These are phyloP conservation scores for Claviceps africana DNA, from an alignment of 2,329 filamentous ascomycete species.

Conservation along the genomic window DNA sequence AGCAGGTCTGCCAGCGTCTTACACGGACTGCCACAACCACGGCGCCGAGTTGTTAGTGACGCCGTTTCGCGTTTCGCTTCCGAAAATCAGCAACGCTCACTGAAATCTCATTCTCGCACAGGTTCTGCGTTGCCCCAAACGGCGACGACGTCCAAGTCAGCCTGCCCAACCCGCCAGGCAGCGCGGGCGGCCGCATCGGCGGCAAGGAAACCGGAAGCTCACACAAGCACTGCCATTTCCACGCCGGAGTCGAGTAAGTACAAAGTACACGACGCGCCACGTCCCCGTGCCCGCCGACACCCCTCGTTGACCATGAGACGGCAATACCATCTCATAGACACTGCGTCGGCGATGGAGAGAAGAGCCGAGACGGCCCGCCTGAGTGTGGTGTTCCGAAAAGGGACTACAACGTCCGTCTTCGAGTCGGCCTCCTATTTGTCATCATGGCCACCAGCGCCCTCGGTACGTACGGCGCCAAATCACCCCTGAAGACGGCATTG, in stretches of 20 bases:
- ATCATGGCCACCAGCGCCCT: slow-evolving; percentile 54
- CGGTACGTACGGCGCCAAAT: slow-evolving; percentile 24
- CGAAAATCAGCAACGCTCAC: no score
- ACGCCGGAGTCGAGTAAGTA: slow-evolving; percentile 58
- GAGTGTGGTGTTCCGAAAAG: slow-evolving; percentile 31
- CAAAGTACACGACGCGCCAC: slow-evolving; percentile 15
- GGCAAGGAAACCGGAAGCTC: slow-evolving; percentile 4
- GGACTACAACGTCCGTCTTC: slow-evolving; percentile 53
- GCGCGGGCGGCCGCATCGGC: slow-evolving; percentile 8
- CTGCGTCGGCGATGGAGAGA: slow-evolving; percentile 37
- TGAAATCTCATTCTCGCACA: no score
- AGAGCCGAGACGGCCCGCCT: slow-evolving; percentile 10
- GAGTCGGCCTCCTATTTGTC: slow-evolving; percentile 59
- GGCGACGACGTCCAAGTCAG: slow-evolving; percentile 48
- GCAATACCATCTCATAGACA: slow-evolving; percentile 25
- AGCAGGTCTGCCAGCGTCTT: slow-evolving; percentile 41
- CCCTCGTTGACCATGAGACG: not conserved
- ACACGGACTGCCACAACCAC: slow-evolving; percentile 52
- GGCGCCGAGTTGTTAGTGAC: slow-evolving; percentile 35
- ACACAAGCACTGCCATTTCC: slow-evolving; percentile 39
- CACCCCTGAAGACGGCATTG: no score
- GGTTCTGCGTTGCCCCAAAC: slow-evolving; percentile 46
- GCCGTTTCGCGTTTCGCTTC: not conserved
- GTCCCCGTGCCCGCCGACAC: not conserved
- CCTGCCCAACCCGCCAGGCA: slow-evolving; percentile 14